phyloP scores from a whole-genome alignment of 495 filamentous ascomycete genomes.

The Mytilinidion resinicola region DNA sequence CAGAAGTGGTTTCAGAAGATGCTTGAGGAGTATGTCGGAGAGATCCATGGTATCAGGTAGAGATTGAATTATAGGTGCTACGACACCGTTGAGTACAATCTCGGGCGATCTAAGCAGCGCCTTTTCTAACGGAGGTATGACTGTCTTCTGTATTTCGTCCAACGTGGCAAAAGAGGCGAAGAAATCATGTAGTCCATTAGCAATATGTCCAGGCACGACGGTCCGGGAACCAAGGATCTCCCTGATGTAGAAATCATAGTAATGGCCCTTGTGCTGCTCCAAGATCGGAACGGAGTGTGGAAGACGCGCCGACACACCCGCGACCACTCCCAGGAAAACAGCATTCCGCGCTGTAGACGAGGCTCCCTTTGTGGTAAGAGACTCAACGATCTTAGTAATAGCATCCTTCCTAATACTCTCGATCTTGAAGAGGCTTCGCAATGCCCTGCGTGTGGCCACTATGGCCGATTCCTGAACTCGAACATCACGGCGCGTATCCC shows the following conservation, averaged over 20 bases:
- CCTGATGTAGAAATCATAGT: conserved; percentile 73
- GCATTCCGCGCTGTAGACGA: conserved; percentile 61
- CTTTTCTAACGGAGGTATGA: conserved; percentile 80
- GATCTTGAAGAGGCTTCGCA: conserved; percentile 61
- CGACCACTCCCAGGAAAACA: conserved; percentile 73
- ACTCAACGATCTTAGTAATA: conserved; percentile 56
- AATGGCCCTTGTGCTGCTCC: conserved; percentile 57
- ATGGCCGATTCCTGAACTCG: conserved; percentile 23
- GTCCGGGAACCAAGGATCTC: conserved; percentile 78
- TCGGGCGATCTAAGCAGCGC: conserved; percentile 83
- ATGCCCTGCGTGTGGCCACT: conserved; percentile 44
- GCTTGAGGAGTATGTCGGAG: conserved; percentile 59
- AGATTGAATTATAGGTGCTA: conserved; percentile 61
- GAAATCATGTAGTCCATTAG: conserved; percentile 71
- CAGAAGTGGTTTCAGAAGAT: conserved; percentile 75
- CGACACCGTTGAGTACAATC: conserved; percentile 70
- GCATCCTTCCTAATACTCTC: conserved; percentile 50
- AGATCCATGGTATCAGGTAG: conserved; percentile 68
- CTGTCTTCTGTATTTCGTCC: conserved; percentile 66
- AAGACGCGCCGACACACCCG: conserved; percentile 74
- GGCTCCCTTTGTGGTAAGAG: conserved; percentile 59
- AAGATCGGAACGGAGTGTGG: conserved; percentile 51
- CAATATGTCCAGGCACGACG: conserved; percentile 63
- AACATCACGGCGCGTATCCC: conserved; percentile 47
- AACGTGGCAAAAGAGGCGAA: conserved; percentile 66